Conservation (phyloP, 129 eudicot genomes). For the Smallanthus sonchifolius region DNA sequence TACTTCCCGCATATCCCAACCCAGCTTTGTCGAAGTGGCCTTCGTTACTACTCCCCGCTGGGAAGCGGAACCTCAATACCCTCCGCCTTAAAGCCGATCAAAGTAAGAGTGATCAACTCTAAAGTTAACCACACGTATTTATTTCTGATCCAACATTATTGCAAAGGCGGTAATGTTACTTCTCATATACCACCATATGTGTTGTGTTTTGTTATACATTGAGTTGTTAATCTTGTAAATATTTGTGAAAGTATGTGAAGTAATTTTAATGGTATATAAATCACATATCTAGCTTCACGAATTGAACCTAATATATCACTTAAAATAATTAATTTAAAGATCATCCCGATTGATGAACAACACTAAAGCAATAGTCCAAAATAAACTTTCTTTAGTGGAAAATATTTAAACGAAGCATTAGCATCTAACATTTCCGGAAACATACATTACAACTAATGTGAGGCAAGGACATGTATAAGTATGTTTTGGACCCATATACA, state of each 20-base stretch:
- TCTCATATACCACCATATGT: not conserved
- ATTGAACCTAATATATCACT: not conserved
- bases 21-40: too few relatives aligned
- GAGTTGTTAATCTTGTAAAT: not conserved
- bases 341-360: not conserved
- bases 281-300: not conserved
- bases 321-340: not conserved
- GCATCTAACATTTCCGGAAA: too few relatives aligned
- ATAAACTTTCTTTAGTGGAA: not conserved
- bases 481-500: not conserved
- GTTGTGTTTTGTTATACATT: not conserved
- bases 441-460: not conserved
- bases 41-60: too few relatives aligned
- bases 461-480: not conserved
- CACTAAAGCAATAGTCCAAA: not conserved
- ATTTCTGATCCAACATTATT: not conserved
- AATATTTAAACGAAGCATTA: not conserved
- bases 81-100: not conserved
- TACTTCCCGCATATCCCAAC: too few relatives aligned
- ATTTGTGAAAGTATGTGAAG: not conserved
- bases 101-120: not conserved
- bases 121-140: not conserved
- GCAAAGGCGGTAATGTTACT: not conserved
- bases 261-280: not conserved
- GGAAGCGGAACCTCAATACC: too few relatives aligned